Evolutionary conservation across 2,329 filamentous ascomycete species (phyloP).

Genomic region (Colletotrichum ledebouriae): DNA sequence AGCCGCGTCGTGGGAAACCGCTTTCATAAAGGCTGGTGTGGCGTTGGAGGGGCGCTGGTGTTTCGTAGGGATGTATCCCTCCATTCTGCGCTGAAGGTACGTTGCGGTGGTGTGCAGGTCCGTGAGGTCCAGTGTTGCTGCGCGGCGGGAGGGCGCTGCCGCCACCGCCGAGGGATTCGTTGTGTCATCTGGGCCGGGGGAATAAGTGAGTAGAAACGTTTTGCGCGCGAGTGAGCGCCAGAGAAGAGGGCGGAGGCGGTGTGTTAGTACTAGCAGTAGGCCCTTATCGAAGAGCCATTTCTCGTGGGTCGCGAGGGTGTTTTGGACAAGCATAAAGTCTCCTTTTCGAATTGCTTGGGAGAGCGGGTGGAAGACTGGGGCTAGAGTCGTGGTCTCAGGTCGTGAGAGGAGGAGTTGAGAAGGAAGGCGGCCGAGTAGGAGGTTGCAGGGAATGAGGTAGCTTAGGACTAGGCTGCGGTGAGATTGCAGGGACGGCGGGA

Average conservation of each 20-base stretch:
- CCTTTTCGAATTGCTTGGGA: slow-evolving; percentile 79
- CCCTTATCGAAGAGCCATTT: slow-evolving; percentile 83
- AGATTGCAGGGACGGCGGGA: slow-evolving; percentile 69
- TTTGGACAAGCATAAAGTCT: slow-evolving; percentile 80
- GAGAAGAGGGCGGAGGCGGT: slow-evolving; percentile 83
- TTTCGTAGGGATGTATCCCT: slow-evolving; percentile 65
- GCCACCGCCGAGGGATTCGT: slow-evolving; percentile 58
- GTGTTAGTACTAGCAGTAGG: slow-evolving; percentile 80
- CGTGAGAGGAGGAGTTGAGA: slow-evolving; percentile 74
- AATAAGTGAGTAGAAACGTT: slow-evolving; percentile 82
- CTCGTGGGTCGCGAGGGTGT: slow-evolving; percentile 73
- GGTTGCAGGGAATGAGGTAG: slow-evolving; percentile 85
- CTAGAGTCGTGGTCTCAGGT: slow-evolving; percentile 76
- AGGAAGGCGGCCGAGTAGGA: slow-evolving; percentile 88
- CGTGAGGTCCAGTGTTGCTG: slow-evolving; percentile 80
- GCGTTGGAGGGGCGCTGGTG: slow-evolving; percentile 52
- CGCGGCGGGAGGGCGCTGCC: slow-evolving; percentile 62
- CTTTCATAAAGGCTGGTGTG: slow-evolving; percentile 63
- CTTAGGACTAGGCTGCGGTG: slow-evolving; percentile 86
- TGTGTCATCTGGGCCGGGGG: slow-evolving; percentile 68
- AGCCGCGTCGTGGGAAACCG: slow-evolving; percentile 62
- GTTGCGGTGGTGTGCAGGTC: slow-evolving; percentile 75
- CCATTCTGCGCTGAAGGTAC: slow-evolving; percentile 74
- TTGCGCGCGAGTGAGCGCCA: slow-evolving; percentile 87
- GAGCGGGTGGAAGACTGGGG: slow-evolving; percentile 79